phyloP scores from a whole-genome alignment of 1,284 basidiomycete genomes.

The Tilletia walkeri region DNA sequence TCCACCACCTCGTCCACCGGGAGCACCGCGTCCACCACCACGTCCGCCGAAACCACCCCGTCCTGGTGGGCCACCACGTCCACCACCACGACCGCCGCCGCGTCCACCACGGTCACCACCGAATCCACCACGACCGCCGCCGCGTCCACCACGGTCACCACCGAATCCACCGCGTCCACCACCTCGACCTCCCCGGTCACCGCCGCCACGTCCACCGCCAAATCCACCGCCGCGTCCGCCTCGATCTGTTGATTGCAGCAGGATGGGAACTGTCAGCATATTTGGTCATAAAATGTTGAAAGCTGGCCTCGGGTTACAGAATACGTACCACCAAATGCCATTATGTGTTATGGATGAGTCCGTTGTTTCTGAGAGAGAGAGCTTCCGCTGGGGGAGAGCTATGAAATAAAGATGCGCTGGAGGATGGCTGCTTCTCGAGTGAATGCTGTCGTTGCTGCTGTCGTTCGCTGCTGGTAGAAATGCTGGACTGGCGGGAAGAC shows the following conservation, averaged over 20 bases:
- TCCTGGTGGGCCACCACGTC: conserved; percentile 29
- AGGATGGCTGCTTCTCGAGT: too few relatives aligned
- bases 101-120: conserved; percentile 57
- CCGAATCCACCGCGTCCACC: conserved; percentile 22
- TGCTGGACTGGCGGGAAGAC: too few relatives aligned
- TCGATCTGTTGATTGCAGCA: conserved; percentile 2
- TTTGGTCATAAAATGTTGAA: not conserved
- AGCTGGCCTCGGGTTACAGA: too few relatives aligned
- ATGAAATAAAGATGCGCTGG: too few relatives aligned
- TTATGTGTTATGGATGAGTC: not conserved
- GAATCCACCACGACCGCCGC: conserved; percentile 38
- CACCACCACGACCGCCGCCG: conserved; percentile 57
- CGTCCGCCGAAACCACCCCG: conserved; percentile 30
- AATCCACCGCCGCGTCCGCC: conserved; percentile 12
- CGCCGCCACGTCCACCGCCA: conserved; percentile 41
- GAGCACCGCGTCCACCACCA: conserved; percentile 25
- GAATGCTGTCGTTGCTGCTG: too few relatives aligned
- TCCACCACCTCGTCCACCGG: conserved; percentile 29
- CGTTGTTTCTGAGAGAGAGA: too few relatives aligned
- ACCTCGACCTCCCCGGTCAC: conserved; percentile 41
- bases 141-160: conserved; percentile 58
- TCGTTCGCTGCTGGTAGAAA: too few relatives aligned
- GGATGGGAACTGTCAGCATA: too few relatives aligned
- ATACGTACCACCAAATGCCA: conserved; percentile 13
- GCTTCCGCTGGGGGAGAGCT: too few relatives aligned